Base-by-base conservation (phyloP, 768 basidiomycete species). In the Crassisporium funariophilum region DNA sequence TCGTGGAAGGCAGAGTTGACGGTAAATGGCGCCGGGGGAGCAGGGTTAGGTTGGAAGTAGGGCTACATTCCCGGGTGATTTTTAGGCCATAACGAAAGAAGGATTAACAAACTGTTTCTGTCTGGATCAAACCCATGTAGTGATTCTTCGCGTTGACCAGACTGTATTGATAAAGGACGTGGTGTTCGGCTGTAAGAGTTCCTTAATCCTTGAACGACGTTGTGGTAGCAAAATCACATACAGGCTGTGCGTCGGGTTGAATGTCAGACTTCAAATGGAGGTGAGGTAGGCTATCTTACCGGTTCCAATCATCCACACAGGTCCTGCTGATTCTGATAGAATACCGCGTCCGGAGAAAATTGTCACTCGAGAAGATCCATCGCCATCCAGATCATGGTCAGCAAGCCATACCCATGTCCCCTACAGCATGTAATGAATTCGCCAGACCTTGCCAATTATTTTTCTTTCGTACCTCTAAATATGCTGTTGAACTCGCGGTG, bases 241-340 rank as follows among this genome's bases (percentile, higher is more conserved):
- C 23, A 41, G 50, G 35, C 21, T 6, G 22, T 12, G n/a, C 22
- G 13, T 24, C 4, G 17, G 19, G 19, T 21, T 19, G 10, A 36
- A 35, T 16, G 16, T n/a, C 7, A 2, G 29, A n/a, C n/a, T n/a
- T n/a, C 16, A 16, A 20, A 13, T n/a, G 8, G 41, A 15, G 25
- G 25, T 12, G 23, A 41, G 46, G 37, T 13, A n/a, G n/a, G 10
- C 11, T n/a, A n/a, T 11, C 29, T 10, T 31, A 75, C 76, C 77
- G 27, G 88, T 90, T 25, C 89, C 89, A 46, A 90, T 82, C 71
- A 91, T 65, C 88, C 88, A 91, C 4, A 89, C 85, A 4, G 88
- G 88, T 2, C 88, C 88, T 23, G 65, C 67, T 8, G 84, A 86
- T 61, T 91, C 79, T 0, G 84, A 85, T 4, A 88, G 65, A 35